phyloP scores from a whole-genome alignment of 2,329 filamentous ascomycete genomes.

The Escovopsis weberi region DNA sequence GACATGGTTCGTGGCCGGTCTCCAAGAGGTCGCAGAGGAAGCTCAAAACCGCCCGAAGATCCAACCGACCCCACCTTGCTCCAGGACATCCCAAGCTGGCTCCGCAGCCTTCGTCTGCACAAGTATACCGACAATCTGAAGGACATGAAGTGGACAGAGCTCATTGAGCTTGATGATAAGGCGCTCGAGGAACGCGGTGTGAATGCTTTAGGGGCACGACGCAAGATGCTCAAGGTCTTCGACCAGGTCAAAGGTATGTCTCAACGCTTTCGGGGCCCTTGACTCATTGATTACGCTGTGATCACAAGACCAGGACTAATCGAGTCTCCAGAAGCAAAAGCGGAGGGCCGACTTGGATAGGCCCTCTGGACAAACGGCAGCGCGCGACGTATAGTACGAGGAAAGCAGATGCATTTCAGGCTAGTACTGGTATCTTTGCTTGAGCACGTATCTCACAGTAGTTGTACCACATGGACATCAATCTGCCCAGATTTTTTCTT shows the following conservation, averaged over 20 bases:
- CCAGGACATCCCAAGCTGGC: slow-evolving; percentile 91
- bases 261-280: too few species aligned
- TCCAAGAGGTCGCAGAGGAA: slow-evolving; percentile 80
- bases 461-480: too few species aligned
- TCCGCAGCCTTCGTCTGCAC: slow-evolving; percentile 85
- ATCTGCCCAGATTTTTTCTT: too few species aligned
- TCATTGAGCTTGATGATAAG: slow-evolving; percentile 84
- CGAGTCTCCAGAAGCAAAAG: slow-evolving; percentile 45
- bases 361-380: not conserved
- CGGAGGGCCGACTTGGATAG: slow-evolving; percentile 53
- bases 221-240: slow-evolving; percentile 99
- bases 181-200: slow-evolving; percentile 86
- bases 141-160: slow-evolving; percentile 89
- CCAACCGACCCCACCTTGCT: slow-evolving; percentile 82
- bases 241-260: slow-evolving; percentile 72
- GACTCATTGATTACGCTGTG: too few species aligned
- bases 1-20: slow-evolving; percentile 84
- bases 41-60: slow-evolving; percentile 94
- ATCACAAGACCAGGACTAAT: slow-evolving; percentile 8
- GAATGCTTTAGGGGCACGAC: slow-evolving; percentile 82
- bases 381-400: too few species aligned
- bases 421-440: too few species aligned
- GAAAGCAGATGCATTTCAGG: too few species aligned
- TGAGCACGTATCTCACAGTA: too few species aligned
- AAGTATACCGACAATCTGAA: slow-evolving; percentile 99